Conservation (phyloP, 2,329 filamentous ascomycete genomes). For the Xylariaceae sp. region DNA sequence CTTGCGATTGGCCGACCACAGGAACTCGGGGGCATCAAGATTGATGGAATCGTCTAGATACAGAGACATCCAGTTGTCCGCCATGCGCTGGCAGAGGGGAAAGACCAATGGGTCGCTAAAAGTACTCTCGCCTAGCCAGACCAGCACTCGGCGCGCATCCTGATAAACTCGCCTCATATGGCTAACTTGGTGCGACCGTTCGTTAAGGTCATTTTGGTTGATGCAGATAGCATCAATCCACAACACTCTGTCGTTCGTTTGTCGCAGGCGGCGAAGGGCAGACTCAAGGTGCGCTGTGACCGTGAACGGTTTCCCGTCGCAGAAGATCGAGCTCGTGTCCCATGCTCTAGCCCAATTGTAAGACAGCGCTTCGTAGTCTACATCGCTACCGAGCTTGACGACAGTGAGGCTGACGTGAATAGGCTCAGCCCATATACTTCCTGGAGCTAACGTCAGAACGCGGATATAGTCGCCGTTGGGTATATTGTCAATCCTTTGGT, state of each 20-base stretch:
- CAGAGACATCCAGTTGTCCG: background rate
- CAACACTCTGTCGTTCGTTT: background rate
- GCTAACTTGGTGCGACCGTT: background rate
- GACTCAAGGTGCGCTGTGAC: background rate
- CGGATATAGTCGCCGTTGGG: background rate
- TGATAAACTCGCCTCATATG: background rate
- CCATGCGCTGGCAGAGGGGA: background rate
- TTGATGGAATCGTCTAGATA: too few species aligned
- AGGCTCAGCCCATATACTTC: background rate
- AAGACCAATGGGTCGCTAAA: background rate
- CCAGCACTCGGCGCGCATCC: background rate
- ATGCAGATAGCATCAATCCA: background rate
- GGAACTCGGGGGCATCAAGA: too few species aligned
- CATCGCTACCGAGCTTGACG: background rate
- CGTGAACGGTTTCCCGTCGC: background rate
- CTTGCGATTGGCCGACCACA: too few species aligned
- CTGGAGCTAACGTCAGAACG: background rate
- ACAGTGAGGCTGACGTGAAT: background rate
- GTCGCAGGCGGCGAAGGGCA: background rate
- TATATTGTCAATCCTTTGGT: too few species aligned
- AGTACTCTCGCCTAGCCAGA: background rate
- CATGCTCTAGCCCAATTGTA: background rate
- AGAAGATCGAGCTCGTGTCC: background rate
- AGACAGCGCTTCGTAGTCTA: background rate
- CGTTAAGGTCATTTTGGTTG: background rate